These are phyloP conservation scores for Rutstroemia sp. DNA, from an alignment of 2,329 filamentous ascomycete genomes.

Conservation along the genomic window DNA sequence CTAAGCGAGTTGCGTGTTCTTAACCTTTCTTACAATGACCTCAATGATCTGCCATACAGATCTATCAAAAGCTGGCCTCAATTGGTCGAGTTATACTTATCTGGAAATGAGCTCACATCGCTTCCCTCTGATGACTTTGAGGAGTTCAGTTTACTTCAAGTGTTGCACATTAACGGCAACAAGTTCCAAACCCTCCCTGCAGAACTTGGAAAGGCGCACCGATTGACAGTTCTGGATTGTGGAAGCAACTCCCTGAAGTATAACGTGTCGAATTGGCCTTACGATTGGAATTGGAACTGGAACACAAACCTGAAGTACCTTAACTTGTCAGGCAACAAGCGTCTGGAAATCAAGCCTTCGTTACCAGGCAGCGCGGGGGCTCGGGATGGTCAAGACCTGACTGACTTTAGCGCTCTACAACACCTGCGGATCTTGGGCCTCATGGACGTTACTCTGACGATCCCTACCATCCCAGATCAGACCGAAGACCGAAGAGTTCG, in stretches of 20 bases:
- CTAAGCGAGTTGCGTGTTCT: slow-evolving; percentile 79
- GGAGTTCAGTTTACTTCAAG: slow-evolving; percentile 77
- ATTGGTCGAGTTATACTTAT: slow-evolving; percentile 86
- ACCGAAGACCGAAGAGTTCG: slow-evolving; percentile 91
- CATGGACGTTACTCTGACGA: slow-evolving; percentile 96
- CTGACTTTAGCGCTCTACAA: slow-evolving; percentile 78
- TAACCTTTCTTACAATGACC: slow-evolving; percentile 90
- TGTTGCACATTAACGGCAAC: slow-evolving; percentile 94
- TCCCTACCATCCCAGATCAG: slow-evolving; percentile 88
- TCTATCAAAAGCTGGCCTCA: slow-evolving; percentile 86
- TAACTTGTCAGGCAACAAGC: slow-evolving; percentile 94
- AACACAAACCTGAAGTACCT: slow-evolving; percentile 92
- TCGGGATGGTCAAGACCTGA: slow-evolving; percentile 63
- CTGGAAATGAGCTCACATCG: slow-evolving; percentile 87
- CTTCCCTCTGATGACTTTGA: slow-evolving; percentile 91
- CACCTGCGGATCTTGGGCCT: slow-evolving; percentile 84
- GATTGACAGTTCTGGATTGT: slow-evolving; percentile 85
- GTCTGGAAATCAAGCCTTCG: slow-evolving; percentile 80
- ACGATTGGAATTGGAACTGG: slow-evolving; percentile 99
- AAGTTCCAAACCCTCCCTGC: slow-evolving; percentile 95
- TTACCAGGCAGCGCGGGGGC: slow-evolving; percentile 64
- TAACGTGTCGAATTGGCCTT: slow-evolving; percentile 98
- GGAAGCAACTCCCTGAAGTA: slow-evolving; percentile 95
- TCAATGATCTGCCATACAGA: slow-evolving; percentile 85
- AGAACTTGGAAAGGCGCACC: slow-evolving; percentile 89